Evolutionary conservation across 805 yeast species (phyloP), one percentile per base, ranked within the genome.

Genomic region (Saturnispora diversa): DNA sequence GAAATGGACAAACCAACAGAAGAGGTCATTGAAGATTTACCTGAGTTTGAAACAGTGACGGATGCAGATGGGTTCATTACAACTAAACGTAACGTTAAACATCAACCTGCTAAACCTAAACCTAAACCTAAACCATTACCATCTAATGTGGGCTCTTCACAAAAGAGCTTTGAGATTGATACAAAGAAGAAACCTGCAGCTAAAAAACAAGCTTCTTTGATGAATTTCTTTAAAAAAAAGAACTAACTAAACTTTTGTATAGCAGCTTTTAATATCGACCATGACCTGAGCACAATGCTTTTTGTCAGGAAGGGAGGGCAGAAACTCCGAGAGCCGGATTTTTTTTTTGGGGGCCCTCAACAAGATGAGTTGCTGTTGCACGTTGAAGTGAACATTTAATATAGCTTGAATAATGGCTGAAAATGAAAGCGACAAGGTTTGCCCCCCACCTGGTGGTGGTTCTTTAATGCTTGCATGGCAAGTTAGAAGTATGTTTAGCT

Each of bases 381-480:
- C 8, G 19, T 5, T 1, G 4, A 4, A 25, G 25, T 15, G 4
- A 17, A 23, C 25, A n/a, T 11, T 19, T 16, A n/a, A n/a, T n/a
- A n/a, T n/a, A n/a, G n/a, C n/a, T n/a, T n/a, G n/a, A n/a, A n/a
- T n/a, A n/a, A n/a, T n/a, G n/a, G n/a, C n/a, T n/a, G n/a, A n/a
- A n/a, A n/a, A n/a, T n/a, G n/a, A n/a, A n/a, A n/a, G n/a, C 7
- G 20, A 8, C 1, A 8, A 30, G 15, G 24, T 30, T 11, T 11
- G 7, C 12, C 10, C 19, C 11, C 58, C 64, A 10, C 42, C 54
- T 30, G 68, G 68, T 2, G 55, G 64, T 35, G 82, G 77, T 2
- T 81, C 87, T 1, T 61, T 80, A 10, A 64, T 80, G 49, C 66
- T 80, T 16, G 87, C 88, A 9, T 80, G 84, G 84, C 87, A 80